Evolutionary conservation across 1,284 basidiomycete genomes (phyloP).

Genomic region (Boletus sp.): DNA sequence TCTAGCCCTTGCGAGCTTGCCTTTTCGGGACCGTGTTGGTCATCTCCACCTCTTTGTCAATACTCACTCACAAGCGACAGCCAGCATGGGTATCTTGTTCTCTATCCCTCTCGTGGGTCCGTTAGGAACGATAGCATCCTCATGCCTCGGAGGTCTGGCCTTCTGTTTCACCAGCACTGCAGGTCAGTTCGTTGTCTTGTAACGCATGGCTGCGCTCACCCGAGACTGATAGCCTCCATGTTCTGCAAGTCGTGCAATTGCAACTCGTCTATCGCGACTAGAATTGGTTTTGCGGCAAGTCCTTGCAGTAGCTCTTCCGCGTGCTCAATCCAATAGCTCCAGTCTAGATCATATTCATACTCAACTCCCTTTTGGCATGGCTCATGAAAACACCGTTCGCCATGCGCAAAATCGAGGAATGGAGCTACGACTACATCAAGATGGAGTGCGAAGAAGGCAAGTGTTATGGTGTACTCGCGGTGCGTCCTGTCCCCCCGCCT

Average conservation of each 20-base stretch:
- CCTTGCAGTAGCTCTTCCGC: neutral
- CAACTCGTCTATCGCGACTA: slow-evolving; percentile 96
- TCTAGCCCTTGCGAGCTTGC: too few species aligned
- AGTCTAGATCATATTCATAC: slow-evolving; percentile 83
- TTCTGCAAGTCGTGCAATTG: slow-evolving; percentile 99
- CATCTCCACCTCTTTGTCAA: too few species aligned
- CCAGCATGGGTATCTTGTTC: slow-evolving; percentile 71
- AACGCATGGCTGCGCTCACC: neutral
- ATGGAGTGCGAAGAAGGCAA: slow-evolving; percentile 93
- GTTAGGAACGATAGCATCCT: slow-evolving; percentile 71
- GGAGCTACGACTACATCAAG: slow-evolving; percentile 96
- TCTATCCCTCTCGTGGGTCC: slow-evolving; percentile 85
- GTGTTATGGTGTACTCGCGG: slow-evolving; percentile 97
- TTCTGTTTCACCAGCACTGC: slow-evolving; percentile 84
- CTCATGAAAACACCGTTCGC: slow-evolving; percentile 89
- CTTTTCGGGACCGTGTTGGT: neutral
- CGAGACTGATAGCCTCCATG: slow-evolving; percentile 67
- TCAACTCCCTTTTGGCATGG: slow-evolving; percentile 97
- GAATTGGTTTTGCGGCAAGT: slow-evolving; percentile 88
- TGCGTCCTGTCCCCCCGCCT: slow-evolving; percentile 37
- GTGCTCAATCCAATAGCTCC: slow-evolving; percentile 2
- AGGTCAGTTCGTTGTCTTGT: slow-evolving; percentile 39
- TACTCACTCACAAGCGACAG: neutral
- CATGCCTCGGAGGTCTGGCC: slow-evolving; percentile 76
- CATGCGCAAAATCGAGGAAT: slow-evolving; percentile 85